Base-by-base conservation (phyloP, 257 asterid species). In the Jacaranda copaia region DNA sequence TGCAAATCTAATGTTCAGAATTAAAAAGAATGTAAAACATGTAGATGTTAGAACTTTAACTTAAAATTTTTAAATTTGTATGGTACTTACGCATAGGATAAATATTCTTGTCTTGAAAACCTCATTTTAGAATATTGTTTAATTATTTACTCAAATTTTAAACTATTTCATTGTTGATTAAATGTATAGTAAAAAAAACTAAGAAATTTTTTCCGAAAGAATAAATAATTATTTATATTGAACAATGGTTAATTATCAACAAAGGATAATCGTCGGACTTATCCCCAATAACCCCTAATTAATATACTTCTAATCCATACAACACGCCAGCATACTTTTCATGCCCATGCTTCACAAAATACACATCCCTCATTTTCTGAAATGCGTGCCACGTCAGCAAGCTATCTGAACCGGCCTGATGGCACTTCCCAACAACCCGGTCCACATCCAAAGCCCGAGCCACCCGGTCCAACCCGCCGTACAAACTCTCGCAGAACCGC, bases 341-440 rank as follows among this genome's bases (percentile, higher is more conserved):
- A 70, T 87, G 90, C 70, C 86, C 94, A 4, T 64, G 70, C 45
- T 81, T 43, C 57, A 83, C 86, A 77, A 91, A 91, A 73, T 80
- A 87, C 78, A 87, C 72, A 45, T 88, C 90, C 68, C 89, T 79
- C 71, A 91, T 89, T 49, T 88, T 91, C 74, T 82, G 85, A 61
- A 91, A 91, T 0, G 96, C 88, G 18, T 90, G 96, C 96, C 96
- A 90, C 69, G 96, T 90, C 78, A 90, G 77, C 87, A 90, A 62
- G 74, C 96, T 90, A 77, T 90, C 96, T 8, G 96, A 90, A 13
- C 96, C 96, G 86, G 96, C 93, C 72, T 88, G 93, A 57, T 90
- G 96, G 60, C 93, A 85, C 73, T 80, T 87, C 11, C 96, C 96
- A 4, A 90, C 96, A 15, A 63, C 93, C 90, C 96, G 90, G 84